A percentile compares a stretch with the other conserved stretches of the same genome.
Evolutionary conservation across 1,139 yeast genomes (phyloP).

Genomic region (Debaryomyces coudertii): DNA sequence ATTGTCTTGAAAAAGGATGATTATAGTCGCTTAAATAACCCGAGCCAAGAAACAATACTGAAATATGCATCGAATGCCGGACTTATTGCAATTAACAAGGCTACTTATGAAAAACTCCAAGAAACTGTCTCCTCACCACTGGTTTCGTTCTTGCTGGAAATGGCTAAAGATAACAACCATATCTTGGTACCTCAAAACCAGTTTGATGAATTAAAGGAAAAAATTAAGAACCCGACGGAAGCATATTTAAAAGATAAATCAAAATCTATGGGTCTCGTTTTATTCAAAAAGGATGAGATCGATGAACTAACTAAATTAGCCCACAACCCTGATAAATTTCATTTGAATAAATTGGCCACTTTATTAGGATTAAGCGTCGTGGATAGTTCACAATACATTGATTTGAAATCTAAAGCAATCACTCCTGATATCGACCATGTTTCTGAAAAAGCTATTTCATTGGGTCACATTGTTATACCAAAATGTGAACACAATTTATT

Average conservation of each 20-base stretch:
- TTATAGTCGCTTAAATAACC: constrained; percentile 20
- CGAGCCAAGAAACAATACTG: constrained; percentile 19
- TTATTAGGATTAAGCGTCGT: constrained; percentile 21
- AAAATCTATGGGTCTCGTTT: constrained; percentile 13
- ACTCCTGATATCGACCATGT: constrained; percentile 29
- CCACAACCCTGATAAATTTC: constrained; percentile 19
- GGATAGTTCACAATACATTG: constrained; percentile 18
- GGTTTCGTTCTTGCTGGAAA: constrained; percentile 18
- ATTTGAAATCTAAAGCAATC: constrained; percentile 18
- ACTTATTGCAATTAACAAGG: constrained; percentile 12
- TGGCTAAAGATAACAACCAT: constrained; percentile 15
- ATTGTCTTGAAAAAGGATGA: constrained; percentile 21
- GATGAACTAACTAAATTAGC: constrained; percentile 15
- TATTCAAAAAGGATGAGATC: constrained; percentile 20
- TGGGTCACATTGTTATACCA: constrained; percentile 23
- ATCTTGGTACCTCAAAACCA: constrained; percentile 15
- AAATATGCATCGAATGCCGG: constrained; percentile 22
- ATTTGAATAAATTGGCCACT: constrained; percentile 20
- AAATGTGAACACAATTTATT: constrained; percentile 17
- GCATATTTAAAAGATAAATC: constrained; percentile 30
- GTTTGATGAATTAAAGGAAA: constrained; percentile 17
- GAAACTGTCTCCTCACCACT: constrained; percentile 11
- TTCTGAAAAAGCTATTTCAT: constrained; percentile 19
- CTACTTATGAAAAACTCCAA: constrained; percentile 12
- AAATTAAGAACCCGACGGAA: constrained; percentile 27